Conservation (phyloP, 768 basidiomycete species). For the Lentinula raphanica region DNA sequence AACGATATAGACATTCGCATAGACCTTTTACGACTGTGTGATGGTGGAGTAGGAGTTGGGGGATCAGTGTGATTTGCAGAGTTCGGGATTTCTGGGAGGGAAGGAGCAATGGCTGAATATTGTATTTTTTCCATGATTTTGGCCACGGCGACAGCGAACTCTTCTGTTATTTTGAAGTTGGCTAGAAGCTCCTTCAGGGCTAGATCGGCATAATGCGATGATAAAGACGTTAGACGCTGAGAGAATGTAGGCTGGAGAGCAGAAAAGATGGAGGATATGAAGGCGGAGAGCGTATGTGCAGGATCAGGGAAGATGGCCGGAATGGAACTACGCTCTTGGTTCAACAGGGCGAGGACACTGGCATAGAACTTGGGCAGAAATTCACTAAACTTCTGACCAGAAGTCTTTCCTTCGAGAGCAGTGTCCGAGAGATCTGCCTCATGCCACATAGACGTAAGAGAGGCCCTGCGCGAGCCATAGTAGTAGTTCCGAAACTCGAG, state of each 20-base stretch:
- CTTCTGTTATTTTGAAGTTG: conserved; percentile 71
- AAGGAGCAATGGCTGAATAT: conserved; percentile 26
- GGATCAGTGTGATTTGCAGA: conserved; percentile 18
- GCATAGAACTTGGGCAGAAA: conserved; percentile 77
- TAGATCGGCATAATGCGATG: conserved; percentile 56
- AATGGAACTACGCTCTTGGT: conserved; percentile 67
- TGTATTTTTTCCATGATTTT: conserved; percentile 74
- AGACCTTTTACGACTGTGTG: conserved; percentile 47
- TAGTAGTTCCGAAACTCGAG: conserved; percentile 93
- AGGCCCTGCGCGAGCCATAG: conserved; percentile 72
- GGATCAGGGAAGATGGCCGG: conserved; percentile 88
- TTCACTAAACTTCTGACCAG: conserved; percentile 43
- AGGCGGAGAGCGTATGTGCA: conserved; percentile 64
- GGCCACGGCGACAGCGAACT: conserved; percentile 70
- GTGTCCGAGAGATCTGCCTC: conserved; percentile 49
- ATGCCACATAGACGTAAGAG: conserved; percentile 68
- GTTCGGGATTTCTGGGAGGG: conserved; percentile 16
- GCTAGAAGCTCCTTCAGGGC: conserved; percentile 68
- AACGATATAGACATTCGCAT: conserved; percentile 64
- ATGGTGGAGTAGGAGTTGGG: conserved; percentile 13
- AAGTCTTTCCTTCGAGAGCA: conserved; percentile 25
- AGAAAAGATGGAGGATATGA: conserved; percentile 78
- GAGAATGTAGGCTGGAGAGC: conserved; percentile 76
- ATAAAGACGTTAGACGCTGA: conserved; percentile 69
- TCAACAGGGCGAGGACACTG: conserved; percentile 59